A percentile compares a stretch with the other conserved stretches of the same genome.
These are phyloP conservation scores for Waltiozyma sp. DNA, from an alignment of 1,139 yeast species.

Conservation along the genomic window DNA sequence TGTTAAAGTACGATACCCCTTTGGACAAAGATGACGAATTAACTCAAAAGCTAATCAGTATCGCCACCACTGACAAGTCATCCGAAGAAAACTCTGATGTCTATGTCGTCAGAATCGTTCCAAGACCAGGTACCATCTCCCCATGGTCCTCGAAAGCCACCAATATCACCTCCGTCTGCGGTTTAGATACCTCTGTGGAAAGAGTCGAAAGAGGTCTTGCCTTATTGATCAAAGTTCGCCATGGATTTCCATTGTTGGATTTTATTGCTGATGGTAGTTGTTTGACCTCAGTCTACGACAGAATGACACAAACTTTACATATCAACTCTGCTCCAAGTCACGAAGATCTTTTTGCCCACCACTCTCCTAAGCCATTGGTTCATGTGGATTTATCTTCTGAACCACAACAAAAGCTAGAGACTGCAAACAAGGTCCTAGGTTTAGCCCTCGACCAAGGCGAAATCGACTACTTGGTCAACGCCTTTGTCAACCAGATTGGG, in stretches of 20 bases:
- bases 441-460: slow-evolving; percentile 90
- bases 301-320: slow-evolving; percentile 84
- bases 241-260: slow-evolving; percentile 53
- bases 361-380: slow-evolving; percentile 77
- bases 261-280: slow-evolving; percentile 38
- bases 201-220: slow-evolving; percentile 89
- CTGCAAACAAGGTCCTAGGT: slow-evolving; percentile 78
- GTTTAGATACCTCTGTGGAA: slow-evolving; percentile 56
- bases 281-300: slow-evolving; percentile 69
- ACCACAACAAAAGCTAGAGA: slow-evolving; percentile 51
- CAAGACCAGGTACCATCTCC: slow-evolving; percentile 92
- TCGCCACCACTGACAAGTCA: slow-evolving; percentile 21
- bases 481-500: slow-evolving; percentile 62
- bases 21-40: slow-evolving; percentile 43
- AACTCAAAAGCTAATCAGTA: slow-evolving; percentile 35
- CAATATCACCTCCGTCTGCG: slow-evolving; percentile 84
- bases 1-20: slow-evolving; percentile 68
- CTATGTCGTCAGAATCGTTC: slow-evolving; percentile 65
- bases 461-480: slow-evolving; percentile 73
- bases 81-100: slow-evolving; percentile 32
- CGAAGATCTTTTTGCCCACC: slow-evolving; percentile 67
- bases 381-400: slow-evolving; percentile 48
- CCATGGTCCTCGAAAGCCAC: slow-evolving; percentile 99
- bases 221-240: slow-evolving; percentile 55
- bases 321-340: slow-evolving; percentile 49